phyloP scores from a whole-genome alignment of 345 rosid species.

The Dovyalis caffra region DNA sequence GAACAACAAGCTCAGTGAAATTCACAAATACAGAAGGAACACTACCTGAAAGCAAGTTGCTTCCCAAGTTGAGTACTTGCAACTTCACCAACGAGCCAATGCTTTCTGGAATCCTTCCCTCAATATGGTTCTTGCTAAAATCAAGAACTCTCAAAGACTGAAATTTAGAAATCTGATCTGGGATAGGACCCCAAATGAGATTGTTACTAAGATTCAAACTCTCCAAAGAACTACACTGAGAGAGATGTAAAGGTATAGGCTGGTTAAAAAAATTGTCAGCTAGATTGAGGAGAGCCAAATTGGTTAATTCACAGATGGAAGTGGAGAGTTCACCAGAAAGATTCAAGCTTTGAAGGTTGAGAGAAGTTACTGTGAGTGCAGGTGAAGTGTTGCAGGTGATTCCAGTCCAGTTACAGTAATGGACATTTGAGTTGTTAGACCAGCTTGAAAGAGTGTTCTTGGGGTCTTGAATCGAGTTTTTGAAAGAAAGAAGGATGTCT shows the following conservation, averaged over 20 bases:
- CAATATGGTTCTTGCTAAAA: conserved; percentile 29
- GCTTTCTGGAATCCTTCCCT: conserved; percentile 29
- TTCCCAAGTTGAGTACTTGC: conserved; percentile 32
- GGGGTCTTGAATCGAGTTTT: conserved; percentile 70
- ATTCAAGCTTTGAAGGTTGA: conserved; percentile 74
- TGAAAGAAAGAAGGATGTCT: conserved; percentile 73
- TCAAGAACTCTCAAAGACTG: conserved; percentile 22
- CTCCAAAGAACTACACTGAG: conserved; percentile 53
- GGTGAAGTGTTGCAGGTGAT: conserved; percentile 56
- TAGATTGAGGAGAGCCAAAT: conserved; percentile 65
- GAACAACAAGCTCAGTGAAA: conserved; percentile 62
- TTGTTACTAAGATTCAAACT: conserved; percentile 34
- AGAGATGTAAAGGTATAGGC: conserved; percentile 78
- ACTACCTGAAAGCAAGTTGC: conserved; percentile 33
- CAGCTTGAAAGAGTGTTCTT: conserved; percentile 64
- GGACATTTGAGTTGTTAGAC: conserved; percentile 53
- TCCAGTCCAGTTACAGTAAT: conserved; percentile 90
- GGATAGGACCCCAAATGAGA: conserved; percentile 35
- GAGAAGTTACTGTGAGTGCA: conserved; percentile 53
- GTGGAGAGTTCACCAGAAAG: conserved; percentile 87
- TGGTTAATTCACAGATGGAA: conserved; percentile 61
- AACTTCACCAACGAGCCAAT: conserved; percentile 25
- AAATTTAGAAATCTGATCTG: conserved; percentile 34
- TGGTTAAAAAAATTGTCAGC: conserved; percentile 76
- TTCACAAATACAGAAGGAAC: conserved; percentile 54